Evolutionary conservation across 2,329 filamentous ascomycete species (phyloP), one percentile per base, ranked within the genome.

Genomic region (Pseudogymnoascus sp.): DNA sequence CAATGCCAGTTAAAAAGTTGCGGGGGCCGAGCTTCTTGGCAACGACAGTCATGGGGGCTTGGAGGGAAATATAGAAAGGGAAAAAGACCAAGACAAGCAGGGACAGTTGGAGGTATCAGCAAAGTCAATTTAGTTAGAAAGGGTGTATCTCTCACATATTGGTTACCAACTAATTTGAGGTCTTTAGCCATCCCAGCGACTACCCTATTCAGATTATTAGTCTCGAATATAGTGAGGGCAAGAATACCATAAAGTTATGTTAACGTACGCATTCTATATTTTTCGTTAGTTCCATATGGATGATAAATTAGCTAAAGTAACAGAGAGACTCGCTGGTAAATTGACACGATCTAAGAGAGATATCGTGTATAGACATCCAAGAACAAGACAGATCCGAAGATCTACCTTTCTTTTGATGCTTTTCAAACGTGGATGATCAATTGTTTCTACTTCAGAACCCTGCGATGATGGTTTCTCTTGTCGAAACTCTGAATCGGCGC

Each of bases 51-150:
- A 36, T 36, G 9, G 52, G 52, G 9, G 52, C 28, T 12, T 58
- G 52, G 52, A 58, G 35, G 52, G 19, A 9, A 14, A 58, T 58
- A 36, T 58, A 58, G 28, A 36, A 36, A 19, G 33, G 28, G 8
- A 58, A 58, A 36, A 58, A 58, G 16, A 58, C 52, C 25, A 58
- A 35, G 22, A 49, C 42, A 49, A 49, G 42, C 42, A 49, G 9
- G 22, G 42, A 49, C 42, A 28, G 42, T 49, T 28, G 6, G 42
- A 49, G 22, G 28, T n/a, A 49, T 49, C 12, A 49, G 42, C 5
- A 28, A 49, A 25, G 42, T 14, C 2, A 49, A 25, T 25, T 28
- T 25, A 25, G 12, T 25, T n/a, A 25, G 3, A 14, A 49, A 28
- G 22, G 22, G 3, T 49, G 22, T 14, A 49, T 28, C 42, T 49